Base-by-base conservation (phyloP, 2,329 filamentous ascomycete genomes). In the Fusarium algeriense region DNA sequence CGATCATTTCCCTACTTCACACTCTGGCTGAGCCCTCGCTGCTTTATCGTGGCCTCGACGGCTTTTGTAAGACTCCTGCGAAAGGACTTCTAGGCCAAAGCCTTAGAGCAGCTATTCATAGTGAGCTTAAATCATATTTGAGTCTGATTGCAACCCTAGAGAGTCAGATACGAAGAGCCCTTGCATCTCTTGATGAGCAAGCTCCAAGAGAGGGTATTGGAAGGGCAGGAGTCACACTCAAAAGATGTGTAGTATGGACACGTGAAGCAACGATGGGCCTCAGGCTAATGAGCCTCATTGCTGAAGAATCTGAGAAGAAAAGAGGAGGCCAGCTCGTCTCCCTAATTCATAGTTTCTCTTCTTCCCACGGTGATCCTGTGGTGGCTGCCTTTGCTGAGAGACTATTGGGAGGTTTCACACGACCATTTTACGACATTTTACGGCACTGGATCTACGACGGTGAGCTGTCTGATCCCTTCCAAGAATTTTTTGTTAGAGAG, bases 371-470 rank as follows among this genome's bases (percentile, higher is more conserved):
- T 45, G 96, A 99, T 74, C 96, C 96, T 0, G 95, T 98, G 72
- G 96, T 99, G 30, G 93, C 93, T 69, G 91, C 91, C 1, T 98
- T 98, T 83, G 96, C 96, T 0, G 95, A 98, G 80, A 90, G 95
- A 28, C 86, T 99, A 32, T 87, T 99, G 9, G 87, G 88, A 9
- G 93, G 95, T 76, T 93, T 99, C 58, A 98, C 96, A 3, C 88
- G 93, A 19, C 97, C 97, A 0, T 99, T 99, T 79, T 99, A 99
- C 80, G 93, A 97, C 76, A 98, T 99, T 84, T 85, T 99, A 58
- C 90, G 94, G 59, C 92, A 94, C 75, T 99, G 96, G 96, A 97
- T 99, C 54, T 99, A 99, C 78, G 95, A 99, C 77, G 96, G 96
- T 67, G 97, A 99, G 83, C 87, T 99, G 17, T 94, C 93, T n/a